Base-by-base conservation (phyloP, 2,329 filamentous ascomycete genomes). In the Cladosporium colombiae region DNA sequence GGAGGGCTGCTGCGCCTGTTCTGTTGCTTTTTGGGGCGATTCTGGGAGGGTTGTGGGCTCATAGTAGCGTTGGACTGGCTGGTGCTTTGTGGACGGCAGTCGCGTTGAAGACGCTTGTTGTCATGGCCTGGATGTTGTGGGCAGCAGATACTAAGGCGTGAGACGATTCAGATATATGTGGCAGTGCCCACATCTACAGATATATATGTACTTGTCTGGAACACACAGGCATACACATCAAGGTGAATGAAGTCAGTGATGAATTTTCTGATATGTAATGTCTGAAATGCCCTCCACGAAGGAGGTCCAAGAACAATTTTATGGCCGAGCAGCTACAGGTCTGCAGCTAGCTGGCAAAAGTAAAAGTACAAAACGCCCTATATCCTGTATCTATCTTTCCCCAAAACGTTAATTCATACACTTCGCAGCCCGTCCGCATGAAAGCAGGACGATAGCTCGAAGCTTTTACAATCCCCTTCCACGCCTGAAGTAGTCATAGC, bases 1-100 rank as follows among this genome's bases (percentile, higher is more conserved):
- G 84, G 60, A 78, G 86, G 55, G 72, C 79, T 1, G 81, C 78
- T 0, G 85, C 85, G 1, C 81, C 85, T 1, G 35, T 84, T 1
- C 75, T 84, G 63, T 76, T 87, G 27, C 67, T 87, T 27, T 27
- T 83, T 3, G 86, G 86, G 0, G 84, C 85, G 0, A 77, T 87
- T 33, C 66, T 82, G 6, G 86, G 86, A 1, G 86, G 86, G 0
- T 68, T 85, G 31, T 86, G 83, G 75, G 83, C 84, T 25, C 81
- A 83, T 66, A 86, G 81, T 67, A 70, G 74, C 16, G 74, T 82
- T 46, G 85, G 85, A 0, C 73, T 88, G 52, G 78, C 81, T 40
- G 84, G 83, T 4, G 83, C 80, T 14, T 67, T 85, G 55, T 86
- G 83, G 83, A 78, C 77, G n/a, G 81, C 81, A 8, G 79, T 75